phyloP scores from a whole-genome alignment of 176 grass and related monocot genomes.

The Aegilops speltoides region DNA sequence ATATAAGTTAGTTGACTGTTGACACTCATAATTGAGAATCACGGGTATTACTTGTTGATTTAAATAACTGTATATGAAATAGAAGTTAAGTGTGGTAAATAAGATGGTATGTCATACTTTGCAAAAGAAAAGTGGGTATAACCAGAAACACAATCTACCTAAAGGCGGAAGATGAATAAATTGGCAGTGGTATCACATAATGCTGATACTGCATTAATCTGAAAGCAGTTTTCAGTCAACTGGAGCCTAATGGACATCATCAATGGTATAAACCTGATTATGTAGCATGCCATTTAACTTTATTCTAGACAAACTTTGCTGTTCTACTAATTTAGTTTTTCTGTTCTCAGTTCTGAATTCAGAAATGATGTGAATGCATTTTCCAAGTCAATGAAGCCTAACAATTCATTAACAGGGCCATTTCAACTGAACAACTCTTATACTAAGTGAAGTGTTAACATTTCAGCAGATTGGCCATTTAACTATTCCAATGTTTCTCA shows the following conservation, averaged over 20 bases:
- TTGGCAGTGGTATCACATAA: neutral
- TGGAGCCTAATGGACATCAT: neutral
- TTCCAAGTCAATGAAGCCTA: neutral
- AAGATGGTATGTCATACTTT: neutral
- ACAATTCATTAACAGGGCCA: neutral
- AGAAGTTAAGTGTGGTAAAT: neutral
- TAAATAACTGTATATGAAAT: neutral
- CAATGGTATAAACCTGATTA: neutral
- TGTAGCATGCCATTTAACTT: neutral
- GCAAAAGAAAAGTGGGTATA: neutral
- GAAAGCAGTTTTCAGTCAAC: neutral
- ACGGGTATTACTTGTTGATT: neutral
- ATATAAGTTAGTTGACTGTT: neutral
- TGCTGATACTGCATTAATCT: neutral
- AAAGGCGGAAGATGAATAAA: slow-evolving; percentile 5
- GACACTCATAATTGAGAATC: neutral
- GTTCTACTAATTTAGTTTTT: neutral
- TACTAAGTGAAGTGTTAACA: neutral
- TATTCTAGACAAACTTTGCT: neutral
- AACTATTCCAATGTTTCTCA: neutral
- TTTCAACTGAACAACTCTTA: neutral
- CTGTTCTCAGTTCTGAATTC: neutral
- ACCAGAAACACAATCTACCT: neutral
- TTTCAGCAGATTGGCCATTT: neutral
- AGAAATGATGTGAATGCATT: neutral